Conservation (phyloP, 805 yeast genomes). For the Candida endomychidarum region DNA sequence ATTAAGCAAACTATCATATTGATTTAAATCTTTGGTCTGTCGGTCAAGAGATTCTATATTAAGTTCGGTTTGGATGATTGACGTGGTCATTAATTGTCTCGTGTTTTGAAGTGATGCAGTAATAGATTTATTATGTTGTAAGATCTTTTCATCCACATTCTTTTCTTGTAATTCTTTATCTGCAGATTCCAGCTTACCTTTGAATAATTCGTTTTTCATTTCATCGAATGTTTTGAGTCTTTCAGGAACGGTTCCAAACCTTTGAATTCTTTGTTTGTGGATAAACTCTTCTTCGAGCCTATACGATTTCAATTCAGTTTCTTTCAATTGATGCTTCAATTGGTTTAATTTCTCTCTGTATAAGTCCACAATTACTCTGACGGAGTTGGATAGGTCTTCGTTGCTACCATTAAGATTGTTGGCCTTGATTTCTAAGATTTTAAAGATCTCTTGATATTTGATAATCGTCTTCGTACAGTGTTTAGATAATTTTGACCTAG, state of each 20-base stretch:
- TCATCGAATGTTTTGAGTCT: constrained; percentile 12
- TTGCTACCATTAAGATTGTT: background rate
- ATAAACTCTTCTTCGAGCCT: constrained; percentile 25
- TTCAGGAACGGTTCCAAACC: constrained; percentile 19
- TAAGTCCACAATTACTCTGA: constrained; percentile 4
- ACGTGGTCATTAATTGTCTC: constrained; percentile 47
- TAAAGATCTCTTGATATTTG: constrained; percentile 16
- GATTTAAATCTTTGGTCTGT: constrained; percentile 43
- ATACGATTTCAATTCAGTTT: constrained; percentile 29
- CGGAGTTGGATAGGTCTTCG: background rate
- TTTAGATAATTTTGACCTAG: constrained; percentile 20
- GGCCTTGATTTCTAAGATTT: constrained; percentile 2
- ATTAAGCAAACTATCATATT: constrained; percentile 41
- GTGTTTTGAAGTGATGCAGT: constrained; percentile 49
- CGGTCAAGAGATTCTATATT: constrained; percentile 48
- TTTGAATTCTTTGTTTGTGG: constrained; percentile 32
- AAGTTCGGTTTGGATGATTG: constrained; percentile 51
- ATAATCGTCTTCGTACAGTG: constrained; percentile 20
- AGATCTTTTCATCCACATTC: constrained; percentile 40
- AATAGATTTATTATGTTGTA: constrained; percentile 46
- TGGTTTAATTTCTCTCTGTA: constrained; percentile 11
- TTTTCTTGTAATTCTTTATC: constrained; percentile 18
- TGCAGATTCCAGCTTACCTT: constrained; percentile 19
- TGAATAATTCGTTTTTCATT: constrained; percentile 22
- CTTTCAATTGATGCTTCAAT: constrained; percentile 26